Conservation (phyloP, 2,329 filamentous ascomycete genomes). For the Talaromyces sp. region DNA sequence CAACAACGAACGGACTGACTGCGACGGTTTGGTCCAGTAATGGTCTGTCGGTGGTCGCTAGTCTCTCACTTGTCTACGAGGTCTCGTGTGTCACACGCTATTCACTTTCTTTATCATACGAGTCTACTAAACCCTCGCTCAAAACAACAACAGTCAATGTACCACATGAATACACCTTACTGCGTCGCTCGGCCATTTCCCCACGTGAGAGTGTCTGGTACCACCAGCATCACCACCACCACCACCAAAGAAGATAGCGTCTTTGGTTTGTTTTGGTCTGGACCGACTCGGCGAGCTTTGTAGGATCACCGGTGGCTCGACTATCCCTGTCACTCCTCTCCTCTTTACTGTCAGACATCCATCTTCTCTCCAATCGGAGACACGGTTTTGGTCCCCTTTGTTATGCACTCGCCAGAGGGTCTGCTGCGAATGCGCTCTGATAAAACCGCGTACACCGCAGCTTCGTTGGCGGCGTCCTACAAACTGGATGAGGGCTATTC, state of each 20-base stretch:
- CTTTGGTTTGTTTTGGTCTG: background rate
- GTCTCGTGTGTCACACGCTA: background rate
- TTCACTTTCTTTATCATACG: background rate
- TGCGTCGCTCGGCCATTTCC: background rate
- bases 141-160: background rate
- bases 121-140: background rate
- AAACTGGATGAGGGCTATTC: conserved; percentile 83
- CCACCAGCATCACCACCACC: too few relatives aligned
- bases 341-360: background rate
- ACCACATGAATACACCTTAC: background rate
- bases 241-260: background rate
- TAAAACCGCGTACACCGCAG: conserved; percentile 24
- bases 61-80: too few relatives aligned
- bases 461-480: conserved; percentile 41
- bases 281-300: conserved; percentile 7
- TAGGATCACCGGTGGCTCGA: background rate
- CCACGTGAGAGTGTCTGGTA: background rate
- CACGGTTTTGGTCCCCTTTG: background rate
- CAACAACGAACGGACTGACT: background rate
- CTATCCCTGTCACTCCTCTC: background rate
- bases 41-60: background rate
- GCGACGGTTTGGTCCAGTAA: too few relatives aligned
- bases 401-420: conserved; percentile 21
- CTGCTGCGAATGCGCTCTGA: conserved; percentile 27
- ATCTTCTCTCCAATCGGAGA: conserved; percentile 4